Evolutionary conservation across 2,329 filamentous ascomycete species (phyloP).

Genomic region (Penicillium rolfsii): DNA sequence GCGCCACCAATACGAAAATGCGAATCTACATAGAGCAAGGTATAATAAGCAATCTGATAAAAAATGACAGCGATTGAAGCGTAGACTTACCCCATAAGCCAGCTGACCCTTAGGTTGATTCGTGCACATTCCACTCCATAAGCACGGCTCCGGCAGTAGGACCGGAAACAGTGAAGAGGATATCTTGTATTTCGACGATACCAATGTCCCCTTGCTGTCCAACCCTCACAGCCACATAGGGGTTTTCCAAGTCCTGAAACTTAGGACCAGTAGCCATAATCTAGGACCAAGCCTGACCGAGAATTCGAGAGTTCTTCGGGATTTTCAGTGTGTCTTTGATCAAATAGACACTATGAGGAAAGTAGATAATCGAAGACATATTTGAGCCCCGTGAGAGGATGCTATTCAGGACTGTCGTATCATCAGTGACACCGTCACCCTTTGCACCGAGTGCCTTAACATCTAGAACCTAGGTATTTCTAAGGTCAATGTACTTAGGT

Average conservation of each 20-base stretch:
- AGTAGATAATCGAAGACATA: slow-evolving; percentile 63
- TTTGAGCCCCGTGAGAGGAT: slow-evolving; percentile 23
- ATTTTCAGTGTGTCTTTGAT: slow-evolving; percentile 71
- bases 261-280: slow-evolving; percentile 33
- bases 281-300: slow-evolving; percentile 57
- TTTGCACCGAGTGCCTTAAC: slow-evolving; percentile 45
- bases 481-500: no score
- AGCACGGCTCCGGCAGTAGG: slow-evolving; percentile 42
- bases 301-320: slow-evolving; percentile 60
- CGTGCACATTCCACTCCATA: slow-evolving; percentile 37
- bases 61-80: no score
- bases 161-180: slow-evolving; percentile 42
- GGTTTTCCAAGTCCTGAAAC: no score
- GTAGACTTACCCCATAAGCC: slow-evolving; percentile 27
- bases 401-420: slow-evolving; percentile 25
- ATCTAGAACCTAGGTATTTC: slow-evolving; percentile 23
- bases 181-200: slow-evolving; percentile 42
- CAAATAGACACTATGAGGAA: slow-evolving; percentile 74
- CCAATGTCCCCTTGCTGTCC: slow-evolving; percentile 33
- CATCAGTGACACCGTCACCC: slow-evolving; percentile 59
- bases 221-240: slow-evolving; percentile 30
- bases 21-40: slow-evolving; percentile 28
- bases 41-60: no score
- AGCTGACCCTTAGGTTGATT: slow-evolving; percentile 34
- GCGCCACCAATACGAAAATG: slow-evolving; percentile 47